Conservation (phyloP, 257 asterid genomes). For the Solanum dulcamara region DNA sequence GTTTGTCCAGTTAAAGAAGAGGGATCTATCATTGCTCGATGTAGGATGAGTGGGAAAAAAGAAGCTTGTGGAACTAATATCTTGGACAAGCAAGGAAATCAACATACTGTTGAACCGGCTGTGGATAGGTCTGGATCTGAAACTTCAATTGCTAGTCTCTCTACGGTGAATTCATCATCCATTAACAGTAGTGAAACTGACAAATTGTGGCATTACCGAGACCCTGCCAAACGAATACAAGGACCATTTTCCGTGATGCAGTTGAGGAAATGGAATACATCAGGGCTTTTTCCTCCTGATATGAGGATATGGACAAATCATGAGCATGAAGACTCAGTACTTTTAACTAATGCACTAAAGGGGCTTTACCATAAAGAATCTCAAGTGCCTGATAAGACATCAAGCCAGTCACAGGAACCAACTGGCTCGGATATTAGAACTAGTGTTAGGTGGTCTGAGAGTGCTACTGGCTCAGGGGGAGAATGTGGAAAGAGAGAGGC, state of each 20-base stretch:
- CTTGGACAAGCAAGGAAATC: constrained; percentile 23
- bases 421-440: constrained; percentile 2
- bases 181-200: constrained; percentile 47
- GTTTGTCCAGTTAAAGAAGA: constrained; percentile 52
- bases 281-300: constrained; percentile 73
- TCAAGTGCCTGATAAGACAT: constrained; percentile 20
- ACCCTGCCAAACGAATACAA: constrained; percentile 79
- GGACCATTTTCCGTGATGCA: constrained; percentile 91
- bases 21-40: constrained; percentile 14
- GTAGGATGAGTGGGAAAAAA: constrained; percentile 20
- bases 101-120: constrained; percentile 22
- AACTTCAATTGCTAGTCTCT: constrained; percentile 23
- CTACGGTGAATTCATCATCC: constrained; percentile 22
- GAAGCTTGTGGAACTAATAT: constrained; percentile 23
- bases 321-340: constrained; percentile 62
- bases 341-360: constrained; percentile 54
- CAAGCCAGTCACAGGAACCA: constrained; percentile 22
- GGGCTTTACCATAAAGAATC: constrained; percentile 40
- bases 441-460: background rate
- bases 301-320: constrained; percentile 88
- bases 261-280: constrained; percentile 73
- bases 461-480: background rate
- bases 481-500: background rate
- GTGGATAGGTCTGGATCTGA: constrained; percentile 34
- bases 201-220: constrained; percentile 92